Conservation (phyloP, 805 yeast species). For the Komagataella mondaviorum region DNA sequence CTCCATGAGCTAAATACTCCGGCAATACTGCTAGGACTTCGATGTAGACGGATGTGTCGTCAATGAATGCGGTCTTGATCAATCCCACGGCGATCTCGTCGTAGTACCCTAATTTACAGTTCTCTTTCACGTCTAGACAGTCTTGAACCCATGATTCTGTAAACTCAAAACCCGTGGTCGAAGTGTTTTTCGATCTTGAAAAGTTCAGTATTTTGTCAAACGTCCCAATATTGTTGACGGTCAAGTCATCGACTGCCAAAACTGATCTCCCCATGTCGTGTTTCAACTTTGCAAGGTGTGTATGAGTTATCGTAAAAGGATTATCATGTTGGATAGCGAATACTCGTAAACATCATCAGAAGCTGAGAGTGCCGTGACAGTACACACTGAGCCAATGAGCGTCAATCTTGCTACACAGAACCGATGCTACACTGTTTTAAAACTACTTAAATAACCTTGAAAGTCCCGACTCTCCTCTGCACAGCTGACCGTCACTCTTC, state of each 20-base stretch:
- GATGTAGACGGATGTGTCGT: neutral
- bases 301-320: slow-evolving; percentile 6
- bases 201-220: slow-evolving; percentile 42
- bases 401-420: neutral
- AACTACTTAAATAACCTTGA: neutral
- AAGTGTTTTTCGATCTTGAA: slow-evolving; percentile 27
- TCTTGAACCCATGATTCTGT: slow-evolving; percentile 37
- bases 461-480: neutral
- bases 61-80: slow-evolving; percentile 31
- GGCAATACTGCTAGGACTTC: neutral
- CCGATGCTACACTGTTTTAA: neutral
- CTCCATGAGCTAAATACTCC: neutral
- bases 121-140: slow-evolving; percentile 30
- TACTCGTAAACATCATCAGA: slow-evolving; percentile 1
- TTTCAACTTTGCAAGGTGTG: slow-evolving; percentile 13
- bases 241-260: slow-evolving; percentile 42
- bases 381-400: too few species aligned
- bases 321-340: slow-evolving; percentile 9
- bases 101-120: slow-evolving; percentile 43
- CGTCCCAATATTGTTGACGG: slow-evolving; percentile 44
- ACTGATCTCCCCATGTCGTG: slow-evolving; percentile 17
- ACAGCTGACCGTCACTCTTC: slow-evolving; percentile 8
- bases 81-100: slow-evolving; percentile 77
- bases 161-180: slow-evolving; percentile 15
- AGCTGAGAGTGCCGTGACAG: too few species aligned